Conservation (phyloP, 345 rosid species). For the Lumnitzera racemosa region DNA sequence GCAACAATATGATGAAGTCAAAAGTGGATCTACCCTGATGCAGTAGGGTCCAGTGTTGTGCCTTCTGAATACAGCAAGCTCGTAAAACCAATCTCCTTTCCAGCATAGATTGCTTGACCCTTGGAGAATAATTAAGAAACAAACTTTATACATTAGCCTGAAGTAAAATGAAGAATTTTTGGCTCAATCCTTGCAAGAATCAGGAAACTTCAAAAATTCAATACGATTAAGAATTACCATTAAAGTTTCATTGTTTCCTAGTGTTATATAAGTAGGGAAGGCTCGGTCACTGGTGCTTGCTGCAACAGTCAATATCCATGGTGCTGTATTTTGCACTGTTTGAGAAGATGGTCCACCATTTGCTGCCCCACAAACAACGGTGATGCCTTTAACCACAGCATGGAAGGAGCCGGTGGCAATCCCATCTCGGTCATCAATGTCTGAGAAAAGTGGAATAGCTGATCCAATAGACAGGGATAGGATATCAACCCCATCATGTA, state of each 20-base stretch:
- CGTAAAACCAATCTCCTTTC: conserved; percentile 30
- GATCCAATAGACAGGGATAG: conserved; percentile 25
- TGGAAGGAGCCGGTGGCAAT: conserved; percentile 45
- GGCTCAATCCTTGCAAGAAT: not conserved
- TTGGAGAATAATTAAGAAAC: conserved; percentile 6
- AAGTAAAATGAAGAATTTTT: not conserved
- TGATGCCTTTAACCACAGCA: conserved; percentile 43
- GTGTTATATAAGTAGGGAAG: conserved; percentile 28
- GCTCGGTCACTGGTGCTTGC: conserved; percentile 47
- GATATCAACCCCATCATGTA: conserved; percentile 35
- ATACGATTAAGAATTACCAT: conserved; percentile 4
- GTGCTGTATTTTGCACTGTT: conserved; percentile 37
- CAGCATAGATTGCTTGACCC: conserved; percentile 47
- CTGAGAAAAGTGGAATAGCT: conserved; percentile 24
- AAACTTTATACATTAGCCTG: not conserved
- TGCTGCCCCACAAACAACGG: conserved; percentile 42
- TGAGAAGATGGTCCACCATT: conserved; percentile 35
- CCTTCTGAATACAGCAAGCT: conserved; percentile 37
- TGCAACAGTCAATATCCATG: conserved; percentile 53
- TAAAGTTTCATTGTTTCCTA: conserved; percentile 31
- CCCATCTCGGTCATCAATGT: conserved; percentile 34
- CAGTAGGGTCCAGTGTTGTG: conserved; percentile 19
- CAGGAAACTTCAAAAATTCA: not conserved
- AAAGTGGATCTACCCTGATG: conserved; percentile 20
- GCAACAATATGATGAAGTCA: not conserved